Base-by-base conservation (phyloP, 2,329 filamentous ascomycete genomes). In the Corynespora cassiicola region DNA sequence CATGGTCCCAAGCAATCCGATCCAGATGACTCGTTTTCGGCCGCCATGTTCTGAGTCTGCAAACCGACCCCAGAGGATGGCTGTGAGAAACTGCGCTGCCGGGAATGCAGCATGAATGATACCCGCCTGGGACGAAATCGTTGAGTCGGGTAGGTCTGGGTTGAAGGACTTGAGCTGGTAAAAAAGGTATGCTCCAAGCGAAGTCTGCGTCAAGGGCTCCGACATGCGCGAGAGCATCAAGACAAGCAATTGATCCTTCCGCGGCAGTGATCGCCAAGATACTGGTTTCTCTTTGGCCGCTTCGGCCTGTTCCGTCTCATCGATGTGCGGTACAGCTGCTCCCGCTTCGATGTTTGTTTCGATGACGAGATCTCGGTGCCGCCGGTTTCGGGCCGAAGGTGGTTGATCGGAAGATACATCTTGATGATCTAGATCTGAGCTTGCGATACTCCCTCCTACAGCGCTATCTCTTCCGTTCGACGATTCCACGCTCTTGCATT, bases 151-250 rank as follows among this genome's bases (percentile, higher is more conserved):
- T 14, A 78, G 65, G 15, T 69, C 75, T 3, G 75, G 75, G 16
- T 87, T 77, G 54, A 95, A 92, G 42, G 85, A 92, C 53, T 82
- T 84, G n/a, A 96, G 79, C 65, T 94, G 88, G 67, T 92, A 95
- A 70, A 89, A 95, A 75, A 95, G 84, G 68, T 95, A 95, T 2
- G 87, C 80, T 10, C 64, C 63, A 2, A 69, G 54, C 1, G 64
- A 68, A 1, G 87, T 90, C 60, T 94, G 87, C 0, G 88, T 87
- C 22, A 95, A 73, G 3, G 90, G 90, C 62, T 95, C 90, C 8
- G 87, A 89, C 15, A 95, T 73, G 18, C 90, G 82, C 7, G 89
- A 86, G 28, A 95, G 71, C 0, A 86, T 90, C 32, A 95, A 76
- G 40, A 95, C 84, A 19, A 85, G 71, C 14, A 95, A 77, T 68